Evolutionary conservation across 306 rosid species (phyloP), one percentile per base, ranked within the genome.

Genomic region (Gynostemma pentaphyllum): DNA sequence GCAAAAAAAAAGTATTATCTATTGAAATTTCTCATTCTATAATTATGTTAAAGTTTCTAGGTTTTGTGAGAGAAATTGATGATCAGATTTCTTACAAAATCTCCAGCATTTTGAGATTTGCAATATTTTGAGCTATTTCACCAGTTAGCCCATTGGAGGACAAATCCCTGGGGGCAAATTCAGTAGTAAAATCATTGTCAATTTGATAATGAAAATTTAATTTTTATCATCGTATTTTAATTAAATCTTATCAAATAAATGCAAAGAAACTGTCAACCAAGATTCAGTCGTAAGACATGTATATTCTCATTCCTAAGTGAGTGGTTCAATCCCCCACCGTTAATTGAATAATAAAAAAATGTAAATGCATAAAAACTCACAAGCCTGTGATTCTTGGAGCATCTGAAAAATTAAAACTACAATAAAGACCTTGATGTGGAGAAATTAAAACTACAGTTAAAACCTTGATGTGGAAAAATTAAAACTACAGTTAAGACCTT

Each of bases 81-180:
- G 5, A 15, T n/a, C n/a, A n/a, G n/a, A n/a, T n/a, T n/a, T n/a
- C 86, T 77, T 67, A 81, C 81, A 73, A 57, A 53, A 22, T 40
- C 49, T 78, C 68, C 54, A 73, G 29, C 56, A 67, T 64, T 61
- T 68, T 67, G 13, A 77, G 77, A 44, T 52, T 65, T 34, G 53
- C 72, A 42, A 76, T 39, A 5, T 78, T 69, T 12, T 44, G 34
- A 32, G 54, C 41, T 62, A 76, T 78, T 32, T 21, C 42, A 14
- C 82, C 81, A n/a, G n/a, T 37, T 34, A 79, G 51, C 72, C 72
- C 80, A 49, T 74, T 67, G 32, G 87, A 79, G 62, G 74, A 44
- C 24, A 84, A 66, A 46, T 67, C 55, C 70, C 79, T 72, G 63
- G 61, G 57, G 45, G 59, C 29, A 76, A 19, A 37, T 54, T 70